Conservation (phyloP, 129 eudicot genomes). For the Flaveria trinervia region DNA sequence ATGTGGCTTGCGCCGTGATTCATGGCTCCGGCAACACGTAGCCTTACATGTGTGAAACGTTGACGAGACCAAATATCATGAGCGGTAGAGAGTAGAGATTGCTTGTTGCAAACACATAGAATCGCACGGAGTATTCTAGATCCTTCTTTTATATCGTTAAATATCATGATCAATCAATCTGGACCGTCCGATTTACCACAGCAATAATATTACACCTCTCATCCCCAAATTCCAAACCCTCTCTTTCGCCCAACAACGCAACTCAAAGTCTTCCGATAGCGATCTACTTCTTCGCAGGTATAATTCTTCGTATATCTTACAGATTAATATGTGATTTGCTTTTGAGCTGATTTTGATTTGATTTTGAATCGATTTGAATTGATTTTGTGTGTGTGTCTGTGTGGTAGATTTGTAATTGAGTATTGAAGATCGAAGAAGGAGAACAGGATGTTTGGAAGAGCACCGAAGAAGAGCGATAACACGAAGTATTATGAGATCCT, state of each 20-base stretch:
- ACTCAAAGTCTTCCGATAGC: neutral
- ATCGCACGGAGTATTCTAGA: slow-evolving; percentile 24
- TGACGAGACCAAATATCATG: neutral
- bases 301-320: neutral
- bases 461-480: slow-evolving; percentile 74
- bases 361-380: too few relatives aligned
- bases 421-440: slow-evolving; percentile 10
- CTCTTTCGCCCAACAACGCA: slow-evolving; percentile 10
- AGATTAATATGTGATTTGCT: neutral
- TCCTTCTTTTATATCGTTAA: slow-evolving; percentile 3
- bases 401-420: slow-evolving; percentile 24
- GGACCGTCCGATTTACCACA: slow-evolving; percentile 12
- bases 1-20: too few relatives aligned
- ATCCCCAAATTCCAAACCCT: slow-evolving; percentile 16
- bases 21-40: too few relatives aligned
- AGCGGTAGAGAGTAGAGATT: slow-evolving; percentile 23
- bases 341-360: neutral
- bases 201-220: neutral
- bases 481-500: slow-evolving; percentile 73
- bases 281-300: slow-evolving; percentile 23
- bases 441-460: slow-evolving; percentile 69
- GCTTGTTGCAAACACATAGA: neutral
- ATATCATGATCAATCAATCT: neutral
- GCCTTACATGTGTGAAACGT: neutral
- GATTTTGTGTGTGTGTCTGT: neutral